phyloP scores from a whole-genome alignment of 2,329 filamentous ascomycete species.

The Colletotrichum salicis region DNA sequence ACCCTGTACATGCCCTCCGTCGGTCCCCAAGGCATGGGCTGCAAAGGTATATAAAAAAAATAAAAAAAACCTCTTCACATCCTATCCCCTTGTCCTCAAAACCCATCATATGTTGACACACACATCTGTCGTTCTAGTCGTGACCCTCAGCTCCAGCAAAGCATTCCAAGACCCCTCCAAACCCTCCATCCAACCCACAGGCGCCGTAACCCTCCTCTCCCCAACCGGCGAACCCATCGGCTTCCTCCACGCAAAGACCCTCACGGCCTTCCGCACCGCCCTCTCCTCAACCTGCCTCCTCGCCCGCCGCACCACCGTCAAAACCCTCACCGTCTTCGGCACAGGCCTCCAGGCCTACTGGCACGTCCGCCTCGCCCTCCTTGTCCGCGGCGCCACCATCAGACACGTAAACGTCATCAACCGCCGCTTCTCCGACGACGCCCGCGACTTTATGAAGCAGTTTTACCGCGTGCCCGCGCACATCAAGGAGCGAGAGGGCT shows the following conservation, averaged over 20 bases:
- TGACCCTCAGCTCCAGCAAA: slow-evolving; percentile 66
- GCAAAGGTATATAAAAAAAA: too few relatives aligned
- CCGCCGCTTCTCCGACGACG: slow-evolving; percentile 71
- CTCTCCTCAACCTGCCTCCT: slow-evolving; percentile 76
- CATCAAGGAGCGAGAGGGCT: slow-evolving; percentile 68
- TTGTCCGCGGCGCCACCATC: slow-evolving; percentile 77
- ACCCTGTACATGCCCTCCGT: slow-evolving; percentile 81
- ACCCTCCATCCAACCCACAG: slow-evolving; percentile 62
- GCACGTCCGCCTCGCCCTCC: slow-evolving; percentile 87
- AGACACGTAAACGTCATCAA: slow-evolving; percentile 87
- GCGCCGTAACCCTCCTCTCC: slow-evolving; percentile 76
- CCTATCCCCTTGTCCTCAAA: too few relatives aligned
- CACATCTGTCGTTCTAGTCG: slow-evolving; percentile 53
- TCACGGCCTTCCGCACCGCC: slow-evolving; percentile 85
- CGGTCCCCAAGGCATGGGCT: slow-evolving; percentile 70
- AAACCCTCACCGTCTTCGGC: slow-evolving; percentile 85
- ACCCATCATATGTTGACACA: too few relatives aligned
- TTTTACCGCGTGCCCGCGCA: slow-evolving; percentile 56
- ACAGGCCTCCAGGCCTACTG: slow-evolving; percentile 92
- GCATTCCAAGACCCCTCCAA: slow-evolving; percentile 40
- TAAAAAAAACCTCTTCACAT: slow-evolving; percentile 23
- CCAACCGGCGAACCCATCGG: slow-evolving; percentile 71
- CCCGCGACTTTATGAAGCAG: slow-evolving; percentile 60
- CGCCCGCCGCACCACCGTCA: slow-evolving; percentile 72
- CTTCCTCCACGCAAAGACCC: slow-evolving; percentile 76